phyloP scores from a whole-genome alignment of 1,139 yeast species.

The Debaryomycetaceae sp. region DNA sequence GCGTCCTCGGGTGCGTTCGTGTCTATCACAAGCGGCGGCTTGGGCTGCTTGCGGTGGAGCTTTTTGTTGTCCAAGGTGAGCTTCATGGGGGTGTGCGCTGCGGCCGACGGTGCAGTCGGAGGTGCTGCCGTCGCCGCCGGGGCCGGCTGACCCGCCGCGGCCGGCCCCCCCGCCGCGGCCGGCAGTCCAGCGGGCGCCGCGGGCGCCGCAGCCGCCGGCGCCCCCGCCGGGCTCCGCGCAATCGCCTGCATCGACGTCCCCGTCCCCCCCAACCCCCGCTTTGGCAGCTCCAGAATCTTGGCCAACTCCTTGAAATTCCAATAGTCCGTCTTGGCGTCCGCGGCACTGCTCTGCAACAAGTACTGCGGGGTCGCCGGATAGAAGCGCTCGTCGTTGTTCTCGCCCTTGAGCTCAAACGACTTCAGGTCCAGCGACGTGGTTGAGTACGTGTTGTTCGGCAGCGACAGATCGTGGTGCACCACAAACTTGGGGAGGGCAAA shows the following conservation, averaged over 20 bases:
- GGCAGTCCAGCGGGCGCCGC: too few relatives aligned
- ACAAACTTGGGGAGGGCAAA: conserved; percentile 38
- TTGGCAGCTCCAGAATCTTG: conserved; percentile 11
- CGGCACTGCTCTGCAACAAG: conserved; percentile 32
- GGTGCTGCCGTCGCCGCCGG: too few relatives aligned
- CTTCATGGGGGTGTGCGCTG: too few relatives aligned
- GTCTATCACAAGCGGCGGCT: conserved; percentile 27
- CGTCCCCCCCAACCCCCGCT: too few relatives aligned
- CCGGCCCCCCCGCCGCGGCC: too few relatives aligned
- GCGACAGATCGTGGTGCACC: conserved; percentile 39
- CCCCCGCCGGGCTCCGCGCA: too few relatives aligned
- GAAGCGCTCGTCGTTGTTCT: conserved; percentile 33
- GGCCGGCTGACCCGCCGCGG: too few relatives aligned
- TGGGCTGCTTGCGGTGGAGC: too few relatives aligned
- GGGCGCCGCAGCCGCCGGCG: too few relatives aligned
- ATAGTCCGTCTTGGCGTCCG: conserved; percentile 47
- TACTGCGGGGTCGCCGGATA: conserved; percentile 64
- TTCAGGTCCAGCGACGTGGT: conserved; percentile 47
- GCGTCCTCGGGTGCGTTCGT: conserved; percentile 12
- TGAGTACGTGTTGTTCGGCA: conserved; percentile 31
- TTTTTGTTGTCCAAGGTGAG: too few relatives aligned
- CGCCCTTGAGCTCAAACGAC: conserved; percentile 42
- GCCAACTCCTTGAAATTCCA: conserved; percentile 56
- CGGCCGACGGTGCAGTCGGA: too few relatives aligned
- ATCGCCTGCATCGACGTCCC: too few relatives aligned